Conservation (phyloP, 352 stramenopile genomes). For the Elongisporangium senticosum region DNA sequence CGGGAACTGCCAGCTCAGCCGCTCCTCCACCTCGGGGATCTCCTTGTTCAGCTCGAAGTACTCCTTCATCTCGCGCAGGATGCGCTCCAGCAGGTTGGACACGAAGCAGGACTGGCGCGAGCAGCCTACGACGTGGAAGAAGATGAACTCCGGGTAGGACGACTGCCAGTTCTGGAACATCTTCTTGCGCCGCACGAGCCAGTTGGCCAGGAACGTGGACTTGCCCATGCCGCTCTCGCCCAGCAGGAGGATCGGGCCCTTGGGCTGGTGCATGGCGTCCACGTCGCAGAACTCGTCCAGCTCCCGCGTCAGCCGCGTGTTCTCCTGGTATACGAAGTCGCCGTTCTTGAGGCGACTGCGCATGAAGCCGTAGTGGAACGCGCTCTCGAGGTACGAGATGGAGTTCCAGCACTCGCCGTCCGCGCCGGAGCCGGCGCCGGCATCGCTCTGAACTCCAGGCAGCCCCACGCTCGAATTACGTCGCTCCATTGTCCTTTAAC, state of each 20-base stretch:
- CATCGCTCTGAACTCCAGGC: conserved; percentile 4
- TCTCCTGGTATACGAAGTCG: conserved; percentile 77
- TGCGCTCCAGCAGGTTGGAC: conserved; percentile 80
- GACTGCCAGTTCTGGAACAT: conserved; percentile 85
- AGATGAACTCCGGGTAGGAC: conserved; percentile 83
- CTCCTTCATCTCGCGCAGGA: conserved; percentile 86
- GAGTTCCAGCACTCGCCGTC: conserved; percentile 70
- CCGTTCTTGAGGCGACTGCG: conserved; percentile 51
- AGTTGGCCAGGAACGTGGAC: conserved; percentile 74
- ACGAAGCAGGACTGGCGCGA: conserved; percentile 83
- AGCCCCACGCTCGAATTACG: conserved; percentile 1
- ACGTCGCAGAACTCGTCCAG: conserved; percentile 83
- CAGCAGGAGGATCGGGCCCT: conserved; percentile 67
- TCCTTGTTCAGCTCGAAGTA: conserved; percentile 89
- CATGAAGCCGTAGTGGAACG: conserved; percentile 82
- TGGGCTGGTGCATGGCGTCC: conserved; percentile 78
- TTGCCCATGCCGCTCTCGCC: conserved; percentile 74
- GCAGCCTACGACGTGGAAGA: conserved; percentile 88
- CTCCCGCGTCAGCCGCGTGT: conserved; percentile 49
- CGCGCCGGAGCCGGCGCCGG: conserved; percentile 12
- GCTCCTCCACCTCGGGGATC: conserved; percentile 80
- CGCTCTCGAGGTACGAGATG: conserved; percentile 73
- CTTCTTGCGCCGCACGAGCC: conserved; percentile 77
- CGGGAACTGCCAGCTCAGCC: conserved; percentile 88
- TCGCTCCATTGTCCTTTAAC: conserved; percentile 3